Conservation (phyloP, 129 eudicot species). For the Solidago caesia region DNA sequence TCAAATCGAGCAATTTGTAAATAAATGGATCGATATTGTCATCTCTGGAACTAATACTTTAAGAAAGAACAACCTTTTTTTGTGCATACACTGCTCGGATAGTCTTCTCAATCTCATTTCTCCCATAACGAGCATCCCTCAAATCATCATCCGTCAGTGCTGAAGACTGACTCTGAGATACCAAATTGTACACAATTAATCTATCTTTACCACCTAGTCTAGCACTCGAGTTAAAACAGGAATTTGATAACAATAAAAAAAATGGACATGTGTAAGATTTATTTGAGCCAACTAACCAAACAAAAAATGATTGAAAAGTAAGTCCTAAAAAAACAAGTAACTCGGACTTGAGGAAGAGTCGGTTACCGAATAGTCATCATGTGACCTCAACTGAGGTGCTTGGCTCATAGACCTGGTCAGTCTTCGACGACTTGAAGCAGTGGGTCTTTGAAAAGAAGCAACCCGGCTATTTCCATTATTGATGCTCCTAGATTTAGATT, state of each 20-base stretch:
- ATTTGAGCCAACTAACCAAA: not conserved
- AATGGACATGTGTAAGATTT: not conserved
- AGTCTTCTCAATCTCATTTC: conserved; percentile 59
- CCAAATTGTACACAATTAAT: conserved; percentile 14
- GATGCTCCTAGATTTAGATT: conserved; percentile 33
- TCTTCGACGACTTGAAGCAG: conserved; percentile 52
- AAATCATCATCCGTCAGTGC: conserved; percentile 82
- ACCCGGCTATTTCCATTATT: conserved; percentile 35
- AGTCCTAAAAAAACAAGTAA: not conserved
- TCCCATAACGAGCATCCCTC: conserved; percentile 47
- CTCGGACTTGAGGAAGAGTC: conserved; percentile 1
- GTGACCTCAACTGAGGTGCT: conserved; percentile 53
- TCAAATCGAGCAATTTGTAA: not conserved
- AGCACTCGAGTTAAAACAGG: not conserved
- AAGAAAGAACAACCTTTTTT: conserved; percentile 44
- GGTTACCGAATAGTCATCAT: conserved; percentile 84
- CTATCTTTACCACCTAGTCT: not conserved
- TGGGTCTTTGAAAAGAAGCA: conserved; percentile 41
- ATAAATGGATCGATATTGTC: not conserved
- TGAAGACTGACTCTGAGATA: conserved; percentile 81
- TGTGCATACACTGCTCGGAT: conserved; percentile 70
- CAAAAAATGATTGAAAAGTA: not conserved
- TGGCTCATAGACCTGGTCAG: conserved; percentile 69
- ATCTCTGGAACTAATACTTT: not conserved
- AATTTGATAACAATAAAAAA: conserved; percentile 10